A percentile compares a stretch with the other conserved stretches of the same genome.
Conservation (phyloP, 257 asterid species). For the Ajuga chamaepitys region DNA sequence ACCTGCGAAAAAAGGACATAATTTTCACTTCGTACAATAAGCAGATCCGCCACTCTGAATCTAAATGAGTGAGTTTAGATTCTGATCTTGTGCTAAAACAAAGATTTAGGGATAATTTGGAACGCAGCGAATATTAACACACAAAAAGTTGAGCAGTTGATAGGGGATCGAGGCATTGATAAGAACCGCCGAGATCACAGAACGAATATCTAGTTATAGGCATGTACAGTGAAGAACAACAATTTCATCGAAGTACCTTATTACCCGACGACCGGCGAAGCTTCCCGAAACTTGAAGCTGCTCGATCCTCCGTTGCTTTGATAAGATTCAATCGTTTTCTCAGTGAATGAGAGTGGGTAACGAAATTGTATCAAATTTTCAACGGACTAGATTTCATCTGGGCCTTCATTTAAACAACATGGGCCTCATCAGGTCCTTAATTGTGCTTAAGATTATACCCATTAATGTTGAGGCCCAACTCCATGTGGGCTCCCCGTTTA, state of each 20-base stretch:
- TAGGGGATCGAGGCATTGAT: background rate
- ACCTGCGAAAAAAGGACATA: constrained; percentile 15
- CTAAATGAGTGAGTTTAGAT: background rate
- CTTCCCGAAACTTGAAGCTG: constrained; percentile 24
- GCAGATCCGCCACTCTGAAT: constrained; percentile 17
- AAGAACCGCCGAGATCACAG: background rate
- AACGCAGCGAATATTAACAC: background rate
- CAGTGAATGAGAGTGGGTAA: background rate
- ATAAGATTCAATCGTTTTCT: constrained; percentile 20
- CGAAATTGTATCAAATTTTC: too few relatives aligned
- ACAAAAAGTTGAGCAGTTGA: background rate
- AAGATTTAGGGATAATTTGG: background rate
- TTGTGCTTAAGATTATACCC: too few relatives aligned
- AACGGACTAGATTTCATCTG: too few relatives aligned
- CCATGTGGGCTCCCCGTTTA: too few relatives aligned
- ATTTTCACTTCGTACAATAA: background rate
- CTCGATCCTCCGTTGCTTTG: constrained; percentile 39
- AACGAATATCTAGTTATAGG: background rate
- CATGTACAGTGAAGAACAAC: background rate
- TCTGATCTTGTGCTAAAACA: background rate
- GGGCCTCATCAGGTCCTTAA: too few relatives aligned
- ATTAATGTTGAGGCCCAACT: too few relatives aligned
- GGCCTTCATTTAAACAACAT: too few relatives aligned
- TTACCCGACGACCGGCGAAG: constrained; percentile 28
- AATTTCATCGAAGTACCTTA: constrained; percentile 3